phyloP scores from a whole-genome alignment of 371 early-diverging fungal genomes.

The Parasitella parasitica region DNA sequence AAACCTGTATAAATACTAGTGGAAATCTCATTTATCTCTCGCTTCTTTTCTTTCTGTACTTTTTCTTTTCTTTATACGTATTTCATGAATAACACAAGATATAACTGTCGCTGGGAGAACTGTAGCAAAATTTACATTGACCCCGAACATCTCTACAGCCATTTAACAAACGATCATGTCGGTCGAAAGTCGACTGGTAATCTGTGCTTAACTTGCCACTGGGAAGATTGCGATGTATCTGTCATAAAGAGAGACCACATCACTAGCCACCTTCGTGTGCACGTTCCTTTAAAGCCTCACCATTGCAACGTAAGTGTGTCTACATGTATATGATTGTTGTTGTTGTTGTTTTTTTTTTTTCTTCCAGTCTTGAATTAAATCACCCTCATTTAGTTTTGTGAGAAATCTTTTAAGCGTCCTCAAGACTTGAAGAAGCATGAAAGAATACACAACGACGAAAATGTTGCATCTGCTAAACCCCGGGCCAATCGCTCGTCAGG shows the following conservation, averaged over 20 bases:
- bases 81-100: conserved; percentile 3
- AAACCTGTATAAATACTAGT: not conserved
- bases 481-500: not conserved
- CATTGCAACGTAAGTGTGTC: conserved; percentile 67
- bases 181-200: conserved; percentile 91
- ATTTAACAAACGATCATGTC: conserved; percentile 86
- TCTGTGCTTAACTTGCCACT: conserved; percentile 84
- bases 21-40: not conserved
- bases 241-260: conserved; percentile 92
- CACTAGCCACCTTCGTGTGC: conserved; percentile 89
- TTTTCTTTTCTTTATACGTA: not conserved
- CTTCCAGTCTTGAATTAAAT: not conserved
- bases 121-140: conserved; percentile 62
- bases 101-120: conserved; percentile 54
- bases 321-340: too few species aligned
- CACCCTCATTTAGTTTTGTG: conserved; percentile 52
- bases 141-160: conserved; percentile 80
- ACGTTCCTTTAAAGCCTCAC: conserved; percentile 90
- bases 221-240: conserved; percentile 78
- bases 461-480: conserved; percentile 10
- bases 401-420: conserved; percentile 84
- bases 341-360: not conserved
- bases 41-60: not conserved
- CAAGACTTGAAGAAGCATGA: conserved; percentile 92
- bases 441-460: conserved; percentile 70